These are phyloP conservation scores for Scolecobasidium constrictum DNA, from an alignment of 2,329 filamentous ascomycete genomes.

Conservation along the genomic window DNA sequence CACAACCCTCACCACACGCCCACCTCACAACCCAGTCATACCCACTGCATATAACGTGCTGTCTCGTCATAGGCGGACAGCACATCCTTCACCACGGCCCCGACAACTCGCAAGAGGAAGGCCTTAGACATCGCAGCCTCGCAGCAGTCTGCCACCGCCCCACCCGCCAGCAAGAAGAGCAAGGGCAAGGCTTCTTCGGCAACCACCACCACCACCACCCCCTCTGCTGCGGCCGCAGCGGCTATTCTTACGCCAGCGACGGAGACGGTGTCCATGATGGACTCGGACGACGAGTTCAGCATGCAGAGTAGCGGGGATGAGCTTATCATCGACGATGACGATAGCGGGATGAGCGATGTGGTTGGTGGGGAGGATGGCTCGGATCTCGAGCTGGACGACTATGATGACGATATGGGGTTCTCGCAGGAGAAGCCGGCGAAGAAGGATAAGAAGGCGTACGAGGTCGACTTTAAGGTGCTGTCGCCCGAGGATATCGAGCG, in stretches of 20 bases:
- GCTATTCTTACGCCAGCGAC: conserved; percentile 9
- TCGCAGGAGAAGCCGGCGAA: conserved; percentile 61
- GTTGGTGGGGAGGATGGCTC: conserved; percentile 30
- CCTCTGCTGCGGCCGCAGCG: background rate
- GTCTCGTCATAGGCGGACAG: conserved; percentile 17
- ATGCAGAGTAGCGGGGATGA: conserved; percentile 67
- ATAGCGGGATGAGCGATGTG: conserved; percentile 51
- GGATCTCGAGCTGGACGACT: conserved; percentile 44
- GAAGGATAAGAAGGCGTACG: conserved; percentile 63
- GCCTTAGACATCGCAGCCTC: conserved; percentile 2
- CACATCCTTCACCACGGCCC: conserved; percentile 18
- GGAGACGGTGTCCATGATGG: conserved; percentile 51
- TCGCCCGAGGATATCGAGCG: conserved; percentile 69
- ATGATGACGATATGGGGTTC: conserved; percentile 47
- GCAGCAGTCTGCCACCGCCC: background rate
- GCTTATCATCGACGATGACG: conserved; percentile 63
- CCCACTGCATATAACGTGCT: no score
- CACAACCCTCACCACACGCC: no score
- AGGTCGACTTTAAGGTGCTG: conserved; percentile 76
- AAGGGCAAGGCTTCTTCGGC: conserved; percentile 16
- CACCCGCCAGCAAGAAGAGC: conserved; percentile 10
- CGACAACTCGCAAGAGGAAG: conserved; percentile 23
- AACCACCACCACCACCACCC: conserved; percentile 20
- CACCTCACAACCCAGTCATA: no score
- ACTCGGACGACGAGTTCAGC: conserved; percentile 91